Conservation (phyloP, 2,329 filamentous ascomycete species). For the Ceratocystis cacaofunesta region DNA sequence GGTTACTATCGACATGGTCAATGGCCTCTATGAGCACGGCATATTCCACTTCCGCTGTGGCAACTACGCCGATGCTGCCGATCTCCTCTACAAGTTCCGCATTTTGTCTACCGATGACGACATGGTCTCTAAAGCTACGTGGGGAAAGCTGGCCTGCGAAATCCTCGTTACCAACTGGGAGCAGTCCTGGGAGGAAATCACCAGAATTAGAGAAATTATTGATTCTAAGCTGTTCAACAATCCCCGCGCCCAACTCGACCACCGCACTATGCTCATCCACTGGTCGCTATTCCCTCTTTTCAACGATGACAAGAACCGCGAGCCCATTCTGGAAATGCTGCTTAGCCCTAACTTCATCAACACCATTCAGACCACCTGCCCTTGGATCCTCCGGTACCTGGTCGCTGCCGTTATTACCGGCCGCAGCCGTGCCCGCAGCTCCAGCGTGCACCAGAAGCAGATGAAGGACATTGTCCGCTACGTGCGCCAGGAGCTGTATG, state of each 20-base stretch:
- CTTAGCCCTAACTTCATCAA: constrained; percentile 98
- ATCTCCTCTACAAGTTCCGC: constrained; percentile 93
- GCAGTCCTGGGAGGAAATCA: constrained; percentile 73
- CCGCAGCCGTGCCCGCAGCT: constrained; percentile 66
- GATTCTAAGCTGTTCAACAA: constrained; percentile 94
- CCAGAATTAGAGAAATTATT: constrained; percentile 81
- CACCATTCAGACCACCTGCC: constrained; percentile 95
- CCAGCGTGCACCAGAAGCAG: constrained; percentile 86
- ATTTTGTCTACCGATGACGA: constrained; percentile 97
- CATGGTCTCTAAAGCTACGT: constrained; percentile 88
- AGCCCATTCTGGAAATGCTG: constrained; percentile 86
- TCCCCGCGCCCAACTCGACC: constrained; percentile 84
- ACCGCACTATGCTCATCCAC: constrained; percentile 95
- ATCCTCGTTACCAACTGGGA: constrained; percentile 96
- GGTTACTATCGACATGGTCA: constrained; percentile 89
- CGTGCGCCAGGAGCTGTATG: constrained; percentile 91
- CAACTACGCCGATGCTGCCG: constrained; percentile 77
- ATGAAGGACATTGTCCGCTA: constrained; percentile 94
- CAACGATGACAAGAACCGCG: constrained; percentile 85
- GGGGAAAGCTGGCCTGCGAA: constrained; percentile 94
- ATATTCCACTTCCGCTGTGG: constrained; percentile 97
- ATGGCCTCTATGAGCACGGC: constrained; percentile 88
- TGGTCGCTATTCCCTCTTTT: constrained; percentile 98
- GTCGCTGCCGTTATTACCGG: constrained; percentile 90
- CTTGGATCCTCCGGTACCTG: constrained; percentile 91